phyloP scores from a whole-genome alignment of 768 basidiomycete genomes.

The Suillus subaureus region DNA sequence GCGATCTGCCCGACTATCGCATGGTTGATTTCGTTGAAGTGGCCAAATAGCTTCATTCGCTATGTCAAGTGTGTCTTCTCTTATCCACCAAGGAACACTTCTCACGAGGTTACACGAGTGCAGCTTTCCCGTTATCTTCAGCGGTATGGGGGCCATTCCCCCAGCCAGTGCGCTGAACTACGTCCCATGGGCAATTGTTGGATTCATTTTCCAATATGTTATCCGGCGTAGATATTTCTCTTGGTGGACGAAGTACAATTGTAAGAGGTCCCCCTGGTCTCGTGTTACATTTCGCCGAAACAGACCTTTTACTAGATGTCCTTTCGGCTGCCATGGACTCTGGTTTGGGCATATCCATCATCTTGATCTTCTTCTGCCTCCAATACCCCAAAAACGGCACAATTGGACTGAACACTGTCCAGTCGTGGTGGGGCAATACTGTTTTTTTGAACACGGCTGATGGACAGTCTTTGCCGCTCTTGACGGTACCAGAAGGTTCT shows the following conservation, averaged over 20 bases:
- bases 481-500: conserved; percentile 14
- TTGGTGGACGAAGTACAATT: conserved; percentile 66
- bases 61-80: conserved; percentile 58
- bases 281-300: background rate
- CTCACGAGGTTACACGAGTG: conserved; percentile 17
- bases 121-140: conserved; percentile 53
- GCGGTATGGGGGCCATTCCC: conserved; percentile 60
- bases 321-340: conserved; percentile 75
- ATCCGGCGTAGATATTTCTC: conserved; percentile 62
- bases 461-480: conserved; percentile 14
- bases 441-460: conserved; percentile 36
- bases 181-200: conserved; percentile 65
- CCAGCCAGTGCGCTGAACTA: conserved; percentile 70
- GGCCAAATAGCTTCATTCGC: conserved; percentile 61
- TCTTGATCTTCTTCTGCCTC: conserved; percentile 63
- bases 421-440: conserved; percentile 75
- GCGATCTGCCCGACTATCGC: conserved; percentile 57
- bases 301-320: conserved; percentile 41
- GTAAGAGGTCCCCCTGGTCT: conserved; percentile 19
- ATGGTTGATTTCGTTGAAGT: conserved; percentile 57
- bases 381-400: conserved; percentile 65
- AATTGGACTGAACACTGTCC: conserved; percentile 56
- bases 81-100: background rate
- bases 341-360: conserved; percentile 59
- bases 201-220: conserved; percentile 66